These are phyloP conservation scores for Coniochaeta sp. DNA, from an alignment of 2,329 filamentous ascomycete genomes.

Conservation along the genomic window DNA sequence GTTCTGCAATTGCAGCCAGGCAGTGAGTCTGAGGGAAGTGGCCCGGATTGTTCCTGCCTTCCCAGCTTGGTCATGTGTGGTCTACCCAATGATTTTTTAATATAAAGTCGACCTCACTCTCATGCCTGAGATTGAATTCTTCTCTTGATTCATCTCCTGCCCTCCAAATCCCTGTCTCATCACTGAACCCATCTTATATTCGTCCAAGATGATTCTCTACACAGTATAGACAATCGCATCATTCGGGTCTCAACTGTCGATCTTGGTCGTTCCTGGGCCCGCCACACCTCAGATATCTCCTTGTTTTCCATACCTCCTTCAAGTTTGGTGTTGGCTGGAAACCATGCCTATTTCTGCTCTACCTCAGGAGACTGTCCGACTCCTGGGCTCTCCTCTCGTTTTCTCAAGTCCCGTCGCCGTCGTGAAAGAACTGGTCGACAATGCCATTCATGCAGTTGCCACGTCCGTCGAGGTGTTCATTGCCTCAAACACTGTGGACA, in stretches of 20 bases:
- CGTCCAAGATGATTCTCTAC: neutral
- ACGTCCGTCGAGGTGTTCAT: conserved; percentile 58
- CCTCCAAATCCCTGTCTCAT: neutral
- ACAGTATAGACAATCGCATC: neutral
- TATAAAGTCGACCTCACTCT: neutral
- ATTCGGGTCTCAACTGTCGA: neutral
- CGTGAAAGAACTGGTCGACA: conserved; percentile 73
- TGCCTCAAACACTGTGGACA: conserved; percentile 58
- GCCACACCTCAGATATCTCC: neutral
- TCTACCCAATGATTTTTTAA: neutral
- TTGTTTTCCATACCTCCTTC: neutral
- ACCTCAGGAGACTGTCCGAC: conserved; percentile 39
- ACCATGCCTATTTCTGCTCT: conserved; percentile 44
- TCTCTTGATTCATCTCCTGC: neutral
- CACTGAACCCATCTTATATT: neutral
- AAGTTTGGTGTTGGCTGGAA: neutral
- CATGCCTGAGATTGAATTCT: neutral
- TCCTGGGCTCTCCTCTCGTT: conserved; percentile 53
- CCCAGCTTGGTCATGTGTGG: neutral
- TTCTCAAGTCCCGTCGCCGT: conserved; percentile 53
- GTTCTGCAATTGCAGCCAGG: neutral
- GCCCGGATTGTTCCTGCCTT: neutral
- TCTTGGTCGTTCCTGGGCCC: neutral
- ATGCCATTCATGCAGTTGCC: conserved; percentile 65
- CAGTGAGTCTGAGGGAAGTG: neutral